Conservation (phyloP, 352 stramenopile genomes). For the Pythium sp. region DNA sequence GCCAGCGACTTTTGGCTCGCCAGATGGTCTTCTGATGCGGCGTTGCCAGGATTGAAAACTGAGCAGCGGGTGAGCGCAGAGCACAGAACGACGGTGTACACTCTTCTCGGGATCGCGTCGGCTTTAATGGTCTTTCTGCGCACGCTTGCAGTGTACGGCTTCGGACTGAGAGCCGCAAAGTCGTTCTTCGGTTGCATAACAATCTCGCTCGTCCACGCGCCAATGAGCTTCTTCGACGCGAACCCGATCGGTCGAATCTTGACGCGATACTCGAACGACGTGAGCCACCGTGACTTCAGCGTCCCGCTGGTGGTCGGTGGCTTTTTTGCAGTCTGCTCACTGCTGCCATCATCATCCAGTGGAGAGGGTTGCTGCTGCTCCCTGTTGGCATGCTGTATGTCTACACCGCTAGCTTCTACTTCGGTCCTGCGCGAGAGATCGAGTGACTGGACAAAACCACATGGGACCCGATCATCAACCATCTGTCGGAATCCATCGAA, state of each 20-base stretch:
- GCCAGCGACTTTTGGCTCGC: conserved; percentile 66
- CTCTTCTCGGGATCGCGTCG: not conserved
- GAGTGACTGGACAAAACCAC: conserved; percentile 48
- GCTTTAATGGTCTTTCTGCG: not conserved
- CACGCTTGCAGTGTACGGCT: not conserved
- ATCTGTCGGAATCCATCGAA: conserved; percentile 53
- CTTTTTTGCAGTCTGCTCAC: conserved; percentile 54
- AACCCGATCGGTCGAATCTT: conserved; percentile 39
- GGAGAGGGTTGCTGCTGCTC: conserved; percentile 75
- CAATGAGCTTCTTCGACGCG: conserved; percentile 47
- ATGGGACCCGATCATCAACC: conserved; percentile 43
- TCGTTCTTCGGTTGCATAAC: conserved; percentile 27
- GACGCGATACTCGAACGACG: conserved; percentile 23
- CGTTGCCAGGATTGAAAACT: too few relatives aligned
- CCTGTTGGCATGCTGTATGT: conserved; percentile 84
- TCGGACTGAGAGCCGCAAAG: conserved; percentile 14
- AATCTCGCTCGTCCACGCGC: conserved; percentile 27
- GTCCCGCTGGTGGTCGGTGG: not conserved
- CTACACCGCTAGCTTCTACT: conserved; percentile 36
- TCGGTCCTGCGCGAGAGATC: conserved; percentile 51
- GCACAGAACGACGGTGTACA: not conserved
- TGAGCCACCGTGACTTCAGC: conserved; percentile 12
- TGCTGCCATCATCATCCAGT: conserved; percentile 84
- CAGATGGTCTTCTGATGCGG: not conserved
- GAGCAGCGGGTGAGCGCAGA: too few relatives aligned